phyloP scores from a whole-genome alignment of 2,329 filamentous ascomycete species.

The Corniculantispora saksenae region DNA sequence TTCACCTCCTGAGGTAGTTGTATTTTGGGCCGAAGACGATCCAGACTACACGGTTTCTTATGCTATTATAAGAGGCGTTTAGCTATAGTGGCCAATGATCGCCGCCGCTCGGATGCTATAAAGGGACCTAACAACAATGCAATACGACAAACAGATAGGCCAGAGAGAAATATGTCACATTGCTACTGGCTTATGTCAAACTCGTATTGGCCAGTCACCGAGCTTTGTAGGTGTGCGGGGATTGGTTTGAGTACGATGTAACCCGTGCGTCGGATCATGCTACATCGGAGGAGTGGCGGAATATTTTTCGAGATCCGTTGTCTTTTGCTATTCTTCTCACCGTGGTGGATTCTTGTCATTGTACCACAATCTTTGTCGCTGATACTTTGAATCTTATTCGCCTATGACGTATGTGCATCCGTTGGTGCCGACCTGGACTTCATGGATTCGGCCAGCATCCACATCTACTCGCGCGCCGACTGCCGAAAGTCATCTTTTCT shows the following conservation, averaged over 20 bases:
- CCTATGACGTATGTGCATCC: constrained; percentile 71
- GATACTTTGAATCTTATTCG: constrained; percentile 41
- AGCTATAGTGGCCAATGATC: constrained; percentile 1
- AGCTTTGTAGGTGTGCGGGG: neutral
- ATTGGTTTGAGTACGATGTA: neutral
- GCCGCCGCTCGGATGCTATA: neutral
- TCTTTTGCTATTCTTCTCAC: neutral
- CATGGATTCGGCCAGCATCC: constrained; percentile 62
- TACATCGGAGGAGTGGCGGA: neutral
- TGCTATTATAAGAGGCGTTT: neutral
- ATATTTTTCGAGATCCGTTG: neutral
- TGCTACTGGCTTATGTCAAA: neutral
- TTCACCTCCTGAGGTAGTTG: neutral
- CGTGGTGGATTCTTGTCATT: too few relatives aligned
- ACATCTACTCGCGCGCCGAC: constrained; percentile 67
- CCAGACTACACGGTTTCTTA: neutral
- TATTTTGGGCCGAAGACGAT: neutral
- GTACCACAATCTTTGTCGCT: neutral
- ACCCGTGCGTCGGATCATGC: neutral
- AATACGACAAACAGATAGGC: neutral
- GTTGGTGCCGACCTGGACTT: constrained; percentile 67
- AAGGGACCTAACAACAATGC: neutral
- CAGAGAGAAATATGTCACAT: neutral
- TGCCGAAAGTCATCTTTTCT: constrained; percentile 58
- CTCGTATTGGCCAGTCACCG: neutral